Conservation (phyloP, 2,329 filamentous ascomycete genomes). For the Fusarium devonianum region DNA sequence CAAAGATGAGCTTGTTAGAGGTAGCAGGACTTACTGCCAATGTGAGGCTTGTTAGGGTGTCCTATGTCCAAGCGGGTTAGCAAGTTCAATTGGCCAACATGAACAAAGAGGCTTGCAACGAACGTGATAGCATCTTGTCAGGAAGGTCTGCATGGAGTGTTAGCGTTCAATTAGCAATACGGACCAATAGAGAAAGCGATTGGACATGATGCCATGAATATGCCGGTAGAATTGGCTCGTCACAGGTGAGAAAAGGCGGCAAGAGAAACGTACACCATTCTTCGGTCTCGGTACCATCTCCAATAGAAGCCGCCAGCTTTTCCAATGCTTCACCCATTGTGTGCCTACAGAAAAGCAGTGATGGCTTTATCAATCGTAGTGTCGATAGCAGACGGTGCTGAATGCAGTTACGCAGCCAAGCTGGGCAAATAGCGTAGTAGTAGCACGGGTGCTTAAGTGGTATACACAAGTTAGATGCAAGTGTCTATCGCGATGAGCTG, state of each 20-base stretch:
- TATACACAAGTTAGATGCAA: not conserved
- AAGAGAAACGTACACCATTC: conserved; percentile 29
- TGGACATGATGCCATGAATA: no score
- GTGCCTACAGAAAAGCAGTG: not conserved
- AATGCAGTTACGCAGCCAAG: no score
- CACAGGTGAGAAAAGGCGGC: not conserved
- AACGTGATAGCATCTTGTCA: conserved; percentile 34
- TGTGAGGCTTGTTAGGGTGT: conserved; percentile 33
- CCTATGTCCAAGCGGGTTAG: conserved; percentile 18
- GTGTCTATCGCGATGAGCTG: conserved; percentile 12
- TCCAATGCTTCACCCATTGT: conserved; percentile 22
- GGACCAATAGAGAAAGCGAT: no score
- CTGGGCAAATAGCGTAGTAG: no score
- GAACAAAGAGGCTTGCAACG: conserved; percentile 1
- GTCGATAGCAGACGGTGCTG: not conserved
- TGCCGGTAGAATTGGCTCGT: no score
- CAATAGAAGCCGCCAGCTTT: conserved; percentile 2
- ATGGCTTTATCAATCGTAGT: not conserved
- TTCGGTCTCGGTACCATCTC: conserved; percentile 9
- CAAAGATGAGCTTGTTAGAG: no score
- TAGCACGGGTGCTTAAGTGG: no score
- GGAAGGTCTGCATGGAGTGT: conserved; percentile 19
- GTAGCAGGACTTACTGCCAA: conserved; percentile 19
- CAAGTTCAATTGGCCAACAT: not conserved
- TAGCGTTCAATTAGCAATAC: not conserved